Evolutionary conservation across 1,284 basidiomycete genomes (phyloP).

Genomic region (Salmacisia buchloeana): DNA sequence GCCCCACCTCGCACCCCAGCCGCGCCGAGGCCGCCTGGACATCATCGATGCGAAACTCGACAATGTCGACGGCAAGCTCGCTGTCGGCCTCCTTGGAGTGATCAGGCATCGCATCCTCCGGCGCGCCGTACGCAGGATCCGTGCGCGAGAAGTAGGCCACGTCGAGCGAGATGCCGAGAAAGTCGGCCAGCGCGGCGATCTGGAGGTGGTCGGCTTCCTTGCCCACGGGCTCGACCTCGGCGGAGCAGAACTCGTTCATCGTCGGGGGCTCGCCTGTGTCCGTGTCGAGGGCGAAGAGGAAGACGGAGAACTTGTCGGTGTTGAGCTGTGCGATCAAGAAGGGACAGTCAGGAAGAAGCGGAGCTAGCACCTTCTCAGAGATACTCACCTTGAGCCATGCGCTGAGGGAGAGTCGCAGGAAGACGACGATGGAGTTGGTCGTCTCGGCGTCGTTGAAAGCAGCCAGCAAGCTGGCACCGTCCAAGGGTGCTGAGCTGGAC

Average conservation of each 20-base stretch:
- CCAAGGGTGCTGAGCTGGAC: slow-evolving; percentile 24
- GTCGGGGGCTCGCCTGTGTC: slow-evolving; percentile 16
- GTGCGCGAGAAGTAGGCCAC: slow-evolving; percentile 36
- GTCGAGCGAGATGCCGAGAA: slow-evolving; percentile 33
- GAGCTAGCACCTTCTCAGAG: neutral
- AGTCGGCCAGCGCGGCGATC: slow-evolving; percentile 36
- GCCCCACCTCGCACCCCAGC: neutral
- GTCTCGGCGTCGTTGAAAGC: slow-evolving; percentile 42
- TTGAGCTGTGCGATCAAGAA: slow-evolving; percentile 17
- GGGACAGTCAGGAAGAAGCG: neutral
- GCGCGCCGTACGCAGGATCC: slow-evolving; percentile 29
- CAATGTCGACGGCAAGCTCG: slow-evolving; percentile 32
- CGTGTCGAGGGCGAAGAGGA: slow-evolving; percentile 29
- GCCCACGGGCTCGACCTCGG: slow-evolving; percentile 42
- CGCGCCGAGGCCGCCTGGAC: slow-evolving; percentile 13
- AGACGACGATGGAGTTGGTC: slow-evolving; percentile 42
- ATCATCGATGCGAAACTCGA: slow-evolving; percentile 37
- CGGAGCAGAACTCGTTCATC: slow-evolving; percentile 36
- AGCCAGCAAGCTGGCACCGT: slow-evolving; percentile 23
- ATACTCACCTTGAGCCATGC: slow-evolving; percentile 33
- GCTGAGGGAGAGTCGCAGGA: slow-evolving; percentile 30
- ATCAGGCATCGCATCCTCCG: slow-evolving; percentile 7
- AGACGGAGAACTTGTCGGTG: slow-evolving; percentile 35
- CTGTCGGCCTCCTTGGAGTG: slow-evolving; percentile 10
- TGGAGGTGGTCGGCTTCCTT: slow-evolving; percentile 46